Evolutionary conservation across 1,284 basidiomycete genomes (phyloP), one percentile per base, ranked within the genome.

Genomic region (Papiliotrema nemorosa): DNA sequence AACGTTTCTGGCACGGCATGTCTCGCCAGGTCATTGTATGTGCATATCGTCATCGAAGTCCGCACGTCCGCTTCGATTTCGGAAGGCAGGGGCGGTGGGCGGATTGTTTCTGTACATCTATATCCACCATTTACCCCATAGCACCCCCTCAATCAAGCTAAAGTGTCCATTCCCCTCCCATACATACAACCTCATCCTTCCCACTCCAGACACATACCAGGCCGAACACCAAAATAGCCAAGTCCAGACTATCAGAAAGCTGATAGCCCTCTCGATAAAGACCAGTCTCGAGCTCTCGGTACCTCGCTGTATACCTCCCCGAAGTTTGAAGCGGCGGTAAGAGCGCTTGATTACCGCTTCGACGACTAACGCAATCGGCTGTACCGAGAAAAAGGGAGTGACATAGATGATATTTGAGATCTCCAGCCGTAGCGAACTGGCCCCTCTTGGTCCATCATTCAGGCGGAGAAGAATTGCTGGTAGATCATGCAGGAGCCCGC

Each of bases 191-290:
- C 65, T 61, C 10, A 59, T 29, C 44, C 54, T 53, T 6, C 58
- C 52, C 54, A 64, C 47, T 7, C 66, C 67, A 13, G 61, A 51
- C 2, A 72, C 67, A 33, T 66, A 69, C 49, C 49, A 66, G 10
- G 54, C 46, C 0, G 69, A 67, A 3, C 61, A 63, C 63, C 60
- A 66, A 1, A 68, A 67, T 4, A 72, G 54, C 63, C 63, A 70
- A 10, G 59, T 41, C 70, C 70, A 72, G 2, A 64, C 67, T 59
- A 60, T 64, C 2, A 55, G 52, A 45, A 70, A 69, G 0, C 66
- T 66, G 5, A 69, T 33, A 1, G 52, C 21, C 18, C 69, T 37
- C 52, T 72, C 70, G 4, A 57, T 20, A 4, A 56, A 50, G 9
- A 57, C 44, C 34, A 66, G 27, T 51, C 55, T 59, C 24, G 27